Evolutionary conservation across 441 rosid genomes (phyloP), one percentile per base, ranked within the genome.

Genomic region (Lepidium campestre): DNA sequence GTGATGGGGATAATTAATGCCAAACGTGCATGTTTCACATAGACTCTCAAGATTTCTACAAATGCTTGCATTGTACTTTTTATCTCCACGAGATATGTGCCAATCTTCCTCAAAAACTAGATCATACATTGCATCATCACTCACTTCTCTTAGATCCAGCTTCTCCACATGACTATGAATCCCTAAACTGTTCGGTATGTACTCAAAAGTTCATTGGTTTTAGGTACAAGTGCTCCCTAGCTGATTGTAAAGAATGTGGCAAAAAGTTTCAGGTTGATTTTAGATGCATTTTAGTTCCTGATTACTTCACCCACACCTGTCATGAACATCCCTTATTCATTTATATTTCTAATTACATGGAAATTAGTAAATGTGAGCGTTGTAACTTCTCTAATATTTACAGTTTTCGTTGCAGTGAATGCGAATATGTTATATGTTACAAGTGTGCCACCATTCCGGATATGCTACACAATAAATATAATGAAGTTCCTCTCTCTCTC

Each of bases 61-160:
- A 36, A 7, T 74, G 77, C 34, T 1, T n/a, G 4, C 10, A 52
- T 1, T 67, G 77, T 10, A 61, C 15, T 3, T 67, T 62, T 22
- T 54, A 39, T 23, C 71, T 74, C 3, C 77, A 62, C n/a, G 56
- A 67, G 34, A 35, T 34, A 29, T 73, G 69, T 12, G 66, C 61
- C 2, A 44, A 62, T 29, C 37, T 73, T 31, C 63, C 68, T 13
- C 47, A 11, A 4, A 62, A 54, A 18, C 6, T 27, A 9, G 36
- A 14, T 17, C n/a, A 64, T 10, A 31, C 46, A 18, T 31, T 61
- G 18, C 54, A 31, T 5, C 12, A 0, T 5, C 65, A 62, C 10
- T 10, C 65, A 18, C 52, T 58, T 11, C 7, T 11, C n/a, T 31
- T 70, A 11, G 63, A 58, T 3, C 7, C 47, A 1, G 5, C 2